A percentile compares a stretch with the other conserved stretches of the same genome.
Conservation (phyloP, 2,329 filamentous ascomycete species). For the Dothiorella sarmentorum region DNA sequence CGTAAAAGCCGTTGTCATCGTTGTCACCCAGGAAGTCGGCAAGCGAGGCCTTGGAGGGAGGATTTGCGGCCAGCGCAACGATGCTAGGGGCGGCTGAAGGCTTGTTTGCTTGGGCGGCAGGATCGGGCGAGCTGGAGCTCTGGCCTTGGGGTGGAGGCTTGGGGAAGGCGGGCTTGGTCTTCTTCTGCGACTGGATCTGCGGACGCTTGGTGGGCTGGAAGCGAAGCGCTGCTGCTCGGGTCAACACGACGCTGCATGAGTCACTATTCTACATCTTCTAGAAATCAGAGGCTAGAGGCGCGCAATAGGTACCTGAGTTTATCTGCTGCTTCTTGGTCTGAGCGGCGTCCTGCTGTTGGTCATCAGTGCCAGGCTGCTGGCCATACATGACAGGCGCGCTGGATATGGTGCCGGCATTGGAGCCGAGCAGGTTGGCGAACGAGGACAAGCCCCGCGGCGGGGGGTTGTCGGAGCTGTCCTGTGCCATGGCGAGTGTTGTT, state of each 20-base stretch:
- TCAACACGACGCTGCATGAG: conserved; percentile 17
- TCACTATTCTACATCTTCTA: conserved; percentile 17
- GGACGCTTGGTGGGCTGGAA: conserved; percentile 82
- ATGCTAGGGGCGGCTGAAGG: neutral
- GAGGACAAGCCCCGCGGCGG: conserved; percentile 56
- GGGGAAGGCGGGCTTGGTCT: conserved; percentile 59
- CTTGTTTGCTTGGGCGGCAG: conserved; percentile 19
- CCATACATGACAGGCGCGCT: conserved; percentile 72
- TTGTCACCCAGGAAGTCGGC: conserved; percentile 87
- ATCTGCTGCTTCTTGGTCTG: conserved; percentile 57
- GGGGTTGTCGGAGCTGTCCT: conserved; percentile 11
- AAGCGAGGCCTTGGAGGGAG: conserved; percentile 62
- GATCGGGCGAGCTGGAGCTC: conserved; percentile 22
- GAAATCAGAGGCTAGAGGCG: conserved; percentile 25
- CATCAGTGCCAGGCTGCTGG: conserved; percentile 41
- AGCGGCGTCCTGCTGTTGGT: conserved; percentile 46
- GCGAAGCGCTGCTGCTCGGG: conserved; percentile 49
- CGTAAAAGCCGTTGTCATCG: conserved; percentile 65
- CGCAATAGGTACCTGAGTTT: conserved; percentile 56
- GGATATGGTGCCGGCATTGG: conserved; percentile 64
- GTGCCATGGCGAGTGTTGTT: conserved; percentile 12
- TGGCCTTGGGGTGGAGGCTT: conserved; percentile 38
- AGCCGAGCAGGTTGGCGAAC: conserved; percentile 78
- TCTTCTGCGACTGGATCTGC: conserved; percentile 55
- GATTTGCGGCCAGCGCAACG: conserved; percentile 36